Evolutionary conservation across 148 eudicot genomes (phyloP), one percentile per base, ranked within the genome.

Genomic region (Fagopyrum tataricum): DNA sequence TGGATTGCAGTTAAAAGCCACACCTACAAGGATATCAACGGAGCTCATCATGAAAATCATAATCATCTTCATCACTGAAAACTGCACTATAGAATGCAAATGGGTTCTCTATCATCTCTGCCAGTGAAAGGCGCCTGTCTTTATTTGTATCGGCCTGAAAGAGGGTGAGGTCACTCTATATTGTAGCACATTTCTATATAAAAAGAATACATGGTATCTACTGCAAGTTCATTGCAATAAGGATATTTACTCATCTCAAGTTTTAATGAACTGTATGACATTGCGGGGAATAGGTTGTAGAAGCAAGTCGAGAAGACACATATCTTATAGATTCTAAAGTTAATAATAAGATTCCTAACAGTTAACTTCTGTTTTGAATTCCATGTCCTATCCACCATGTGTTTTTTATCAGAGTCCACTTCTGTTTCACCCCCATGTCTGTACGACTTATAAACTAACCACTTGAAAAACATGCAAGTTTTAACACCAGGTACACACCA

Each of bases 81-180:
- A 91, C 85, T 17, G 97, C 85, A 78, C 97, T 91, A 40, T 94
- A 94, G 81, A 91, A 94, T 70, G 90, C 91, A 77, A 89, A 88
- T 14, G 98, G 98, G 79, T 80, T 91, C 13, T 94, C 97, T 70
- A 91, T 82, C 98, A 91, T 91, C 89, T 94, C 98, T 44, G 72
- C 64, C 75, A 94, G 79, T 39, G 93, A 75, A 46, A 94, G 89
- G 6, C 83, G 88, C 39, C 96, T 96, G 75, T 94, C 98, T 84
- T 94, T 94, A 81, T 91, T 85, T 58, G 83, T 59, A 81, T 94
- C 98, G 66, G 97, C 98, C 98, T 94, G 90, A 76, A 49, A 78
- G 71, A 40, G 24, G 46, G 42, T 53, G 20, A 59, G 53, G 69
- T 23, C 66, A 64, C 42, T 13, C 43, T 39, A 46, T 37, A 7